Evolutionary conservation across 306 rosid genomes (phyloP).

Genomic region (Sindora glabra): DNA sequence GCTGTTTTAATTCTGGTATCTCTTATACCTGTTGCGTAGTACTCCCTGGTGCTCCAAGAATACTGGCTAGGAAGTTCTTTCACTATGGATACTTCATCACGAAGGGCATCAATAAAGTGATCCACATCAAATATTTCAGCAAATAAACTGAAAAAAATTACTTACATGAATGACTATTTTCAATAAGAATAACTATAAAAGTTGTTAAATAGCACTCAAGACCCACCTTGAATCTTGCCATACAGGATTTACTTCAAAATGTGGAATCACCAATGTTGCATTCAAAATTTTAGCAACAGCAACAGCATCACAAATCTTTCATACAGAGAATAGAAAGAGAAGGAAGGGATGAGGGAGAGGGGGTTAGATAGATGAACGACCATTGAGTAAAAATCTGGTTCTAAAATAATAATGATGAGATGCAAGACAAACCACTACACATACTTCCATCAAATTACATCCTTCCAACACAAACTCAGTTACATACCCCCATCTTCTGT

Average conservation of each 20-base stretch:
- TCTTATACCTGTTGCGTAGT: constrained; percentile 80
- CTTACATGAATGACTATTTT: neutral
- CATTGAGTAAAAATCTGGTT: neutral
- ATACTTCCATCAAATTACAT: constrained; percentile 8
- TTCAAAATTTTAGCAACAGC: constrained; percentile 90
- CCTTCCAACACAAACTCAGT: constrained; percentile 14
- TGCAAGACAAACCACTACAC: constrained; percentile 15
- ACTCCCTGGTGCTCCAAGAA: constrained; percentile 92
- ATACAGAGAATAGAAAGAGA: neutral
- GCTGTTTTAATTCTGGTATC: constrained; percentile 83
- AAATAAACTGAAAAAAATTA: constrained; percentile 61
- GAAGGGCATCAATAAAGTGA: constrained; percentile 71
- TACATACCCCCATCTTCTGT: constrained; percentile 97
- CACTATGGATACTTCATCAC: constrained; percentile 64
- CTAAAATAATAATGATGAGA: neutral
- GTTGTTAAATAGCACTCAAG: neutral
- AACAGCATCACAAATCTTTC: constrained; percentile 91
- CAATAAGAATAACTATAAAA: neutral
- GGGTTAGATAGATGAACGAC: constrained; percentile 11
- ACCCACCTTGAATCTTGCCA: constrained; percentile 93
- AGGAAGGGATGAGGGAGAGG: neutral
- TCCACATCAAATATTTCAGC: constrained; percentile 90
- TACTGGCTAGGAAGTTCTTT: constrained; percentile 70
- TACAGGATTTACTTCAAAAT: constrained; percentile 89
- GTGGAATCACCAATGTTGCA: constrained; percentile 80